Base-by-base conservation (phyloP, 257 asterid genomes). In the Rhazya stricta region DNA sequence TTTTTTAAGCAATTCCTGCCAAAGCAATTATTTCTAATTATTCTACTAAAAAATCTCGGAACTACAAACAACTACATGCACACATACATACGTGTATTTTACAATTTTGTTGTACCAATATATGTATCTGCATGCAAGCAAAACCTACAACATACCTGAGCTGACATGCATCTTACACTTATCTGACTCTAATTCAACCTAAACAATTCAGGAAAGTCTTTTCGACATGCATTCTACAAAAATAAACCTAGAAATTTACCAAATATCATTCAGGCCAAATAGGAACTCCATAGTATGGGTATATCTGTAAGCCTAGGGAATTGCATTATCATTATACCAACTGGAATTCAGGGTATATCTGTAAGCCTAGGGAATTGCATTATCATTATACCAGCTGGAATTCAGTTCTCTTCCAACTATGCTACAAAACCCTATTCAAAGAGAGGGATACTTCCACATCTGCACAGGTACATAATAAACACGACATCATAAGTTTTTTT, bases 1-100 rank as follows among this genome's bases (percentile, higher is more conserved):
- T 69, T 85, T 84, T 80, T 80, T 89, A 67, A 87, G 81, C 82
- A 87, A 62, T 25, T 77, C 74, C 94, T 89, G 82, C 61, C 67
- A 71, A 72, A 79, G 25, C 46, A 58, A 23, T 12, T 25, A 69
- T 45, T 46, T 51, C 9, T 43, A 46, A 70, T 70, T 3, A 70
- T 19, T 3, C 37, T 16, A 69, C 9, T 68, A 19, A 51, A 21
- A 54, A 54, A 3, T n/a, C 12, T 54, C 30, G 6, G 32, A 54
- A 54, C 62, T 23, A 54, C 62, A 54, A 39, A 54, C 8, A 4
- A 54, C 25, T 29, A 6, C 25, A 62, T 32, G 41, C 39, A 29
- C 18, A 27, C 39, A 61, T 1, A 36, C n/a, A 32, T 15, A 8
- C 1, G 32, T 7, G 5, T 18, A 51, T 13, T n/a, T 48, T 48